Evolutionary conservation across 2,329 filamentous ascomycete genomes (phyloP).

Genomic region (Monosporascus sp.): DNA sequence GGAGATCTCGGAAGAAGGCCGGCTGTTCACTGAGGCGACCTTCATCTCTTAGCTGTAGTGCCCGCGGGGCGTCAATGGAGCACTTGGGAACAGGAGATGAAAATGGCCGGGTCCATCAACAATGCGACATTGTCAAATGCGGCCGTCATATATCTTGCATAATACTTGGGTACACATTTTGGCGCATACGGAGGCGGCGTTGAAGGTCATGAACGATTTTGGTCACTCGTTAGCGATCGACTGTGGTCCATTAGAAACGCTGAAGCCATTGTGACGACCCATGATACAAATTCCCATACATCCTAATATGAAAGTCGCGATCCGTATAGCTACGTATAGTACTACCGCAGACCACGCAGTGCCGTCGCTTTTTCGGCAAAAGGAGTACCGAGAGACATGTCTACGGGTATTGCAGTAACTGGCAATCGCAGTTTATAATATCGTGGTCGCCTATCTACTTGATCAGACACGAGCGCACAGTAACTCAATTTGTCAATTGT

Average conservation of each 20-base stretch:
- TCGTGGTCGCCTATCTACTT: too few species aligned
- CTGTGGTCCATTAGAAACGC: not conserved
- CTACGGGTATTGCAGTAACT: not conserved
- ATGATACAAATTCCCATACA: not conserved
- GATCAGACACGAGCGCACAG: too few species aligned
- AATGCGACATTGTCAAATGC: not conserved
- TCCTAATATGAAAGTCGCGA: not conserved
- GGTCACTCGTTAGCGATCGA: not conserved
- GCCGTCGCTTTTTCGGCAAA: too few species aligned
- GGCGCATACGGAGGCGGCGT: not conserved
- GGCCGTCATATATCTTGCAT: not conserved
- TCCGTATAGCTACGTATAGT: too few species aligned
- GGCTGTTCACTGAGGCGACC: conserved; percentile 84
- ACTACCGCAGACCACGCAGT: too few species aligned
- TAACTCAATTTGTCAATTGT: not conserved
- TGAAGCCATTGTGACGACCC: not conserved
- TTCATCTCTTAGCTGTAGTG: conserved; percentile 66
- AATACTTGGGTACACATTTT: not conserved
- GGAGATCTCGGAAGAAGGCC: conserved; percentile 72
- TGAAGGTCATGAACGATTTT: not conserved
- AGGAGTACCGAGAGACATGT: too few species aligned
- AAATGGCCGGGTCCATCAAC: not conserved
- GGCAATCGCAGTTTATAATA: too few species aligned
- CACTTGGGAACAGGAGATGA: not conserved
- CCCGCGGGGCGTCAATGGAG: not conserved